Evolutionary conservation across 495 filamentous ascomycete species (phyloP), one percentile per base, ranked within the genome.

Genomic region (Wilcoxina mikolae): DNA sequence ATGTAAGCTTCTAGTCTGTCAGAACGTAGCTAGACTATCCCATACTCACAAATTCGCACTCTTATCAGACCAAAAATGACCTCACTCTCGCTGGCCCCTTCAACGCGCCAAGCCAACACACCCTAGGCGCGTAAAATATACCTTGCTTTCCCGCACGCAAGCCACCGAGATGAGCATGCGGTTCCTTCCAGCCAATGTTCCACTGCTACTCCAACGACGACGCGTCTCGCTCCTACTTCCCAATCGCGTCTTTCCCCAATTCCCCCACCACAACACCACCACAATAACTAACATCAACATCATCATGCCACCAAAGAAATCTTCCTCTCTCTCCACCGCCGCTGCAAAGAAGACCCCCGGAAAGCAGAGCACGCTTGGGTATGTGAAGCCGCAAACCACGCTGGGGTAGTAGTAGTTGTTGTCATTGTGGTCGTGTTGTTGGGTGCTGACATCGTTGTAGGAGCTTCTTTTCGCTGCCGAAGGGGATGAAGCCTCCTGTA

Each of bases 331-430:
- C n/a, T n/a, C n/a, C n/a, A n/a, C n/a, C n/a, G n/a, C n/a, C n/a
- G n/a, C n/a, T n/a, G 47, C 47, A 25, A 52, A 52, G 22, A 35
- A 23, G 2, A 1, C 46, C 7, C 24, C 46, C 27, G 26, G n/a
- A n/a, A 94, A 88, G 67, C 90, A 96, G 74, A 78, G 84, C 62
- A 95, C 87, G 35, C 69, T 96, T 65, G 87, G 87, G 90, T 96
- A 95, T 73, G 90, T 93, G 43, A 81, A 76, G 67, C 73, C 78
- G 51, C 87, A 95, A 71, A 76, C 78, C 61, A 93, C 84, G 53
- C 71, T 94, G 66, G 79, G 85, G 89, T 93, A 78, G 73, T 7
- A 46, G 3, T 2, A 12, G 2, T 11, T 46, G n/a, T 27, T 3
- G 15, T n/a, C n/a, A 11, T 49, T 29, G 1, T 29, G 24, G 2